A percentile compares a stretch with the other conserved stretches of the same genome.
phyloP scores from a whole-genome alignment of 441 rosid genomes.

The Syzygium syzygioides region DNA sequence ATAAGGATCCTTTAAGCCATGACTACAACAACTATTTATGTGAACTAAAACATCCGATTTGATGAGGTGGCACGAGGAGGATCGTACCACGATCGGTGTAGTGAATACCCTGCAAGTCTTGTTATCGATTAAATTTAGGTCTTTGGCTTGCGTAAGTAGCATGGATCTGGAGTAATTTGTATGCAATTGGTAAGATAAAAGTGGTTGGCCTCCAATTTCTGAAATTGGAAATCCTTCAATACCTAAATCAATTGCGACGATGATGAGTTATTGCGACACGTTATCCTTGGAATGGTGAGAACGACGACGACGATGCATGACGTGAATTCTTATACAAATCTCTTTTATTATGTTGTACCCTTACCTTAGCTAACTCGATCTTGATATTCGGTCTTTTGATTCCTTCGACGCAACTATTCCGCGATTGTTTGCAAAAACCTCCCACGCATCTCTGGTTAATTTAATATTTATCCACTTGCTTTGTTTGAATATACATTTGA shows the following conservation, averaged over 20 bases:
- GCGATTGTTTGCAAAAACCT: background rate
- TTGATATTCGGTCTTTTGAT: background rate
- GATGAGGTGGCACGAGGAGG: background rate
- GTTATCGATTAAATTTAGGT: background rate
- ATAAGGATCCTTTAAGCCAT: background rate
- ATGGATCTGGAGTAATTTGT: background rate
- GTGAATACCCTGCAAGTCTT: background rate
- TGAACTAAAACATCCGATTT: background rate
- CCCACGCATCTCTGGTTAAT: background rate
- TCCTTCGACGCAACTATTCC: background rate
- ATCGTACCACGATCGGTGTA: background rate
- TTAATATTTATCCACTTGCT: background rate
- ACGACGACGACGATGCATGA: background rate
- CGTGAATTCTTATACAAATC: background rate
- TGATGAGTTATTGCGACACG: background rate
- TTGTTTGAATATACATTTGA: background rate
- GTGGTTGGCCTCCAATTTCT: background rate
- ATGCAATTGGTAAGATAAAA: background rate
- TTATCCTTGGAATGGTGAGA: background rate
- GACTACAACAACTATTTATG: background rate
- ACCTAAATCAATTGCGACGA: background rate
- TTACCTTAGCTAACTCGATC: background rate
- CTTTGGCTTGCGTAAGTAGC: background rate
- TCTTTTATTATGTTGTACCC: background rate
- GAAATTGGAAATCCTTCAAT: background rate